Conservation (phyloP, 1,284 basidiomycete genomes). For the Pyrrhoderma lamaoense region DNA sequence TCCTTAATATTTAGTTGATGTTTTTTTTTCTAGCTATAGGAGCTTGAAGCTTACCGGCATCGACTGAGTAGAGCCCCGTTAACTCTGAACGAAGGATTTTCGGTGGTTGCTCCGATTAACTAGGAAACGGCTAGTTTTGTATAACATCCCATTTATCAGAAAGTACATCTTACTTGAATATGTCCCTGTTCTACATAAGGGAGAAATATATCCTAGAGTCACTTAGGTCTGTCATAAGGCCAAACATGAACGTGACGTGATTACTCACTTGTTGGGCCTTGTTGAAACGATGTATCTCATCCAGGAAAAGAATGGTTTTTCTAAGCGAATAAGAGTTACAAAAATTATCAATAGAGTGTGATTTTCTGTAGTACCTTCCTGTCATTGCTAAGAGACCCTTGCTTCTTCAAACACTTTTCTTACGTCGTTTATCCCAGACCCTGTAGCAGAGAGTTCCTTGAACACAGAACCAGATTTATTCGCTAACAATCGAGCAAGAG, state of each 20-base stretch:
- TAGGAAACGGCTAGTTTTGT: slow-evolving; percentile 24
- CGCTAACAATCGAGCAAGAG: slow-evolving; percentile 67
- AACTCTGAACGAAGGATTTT: slow-evolving; percentile 87
- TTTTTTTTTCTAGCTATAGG: not conserved
- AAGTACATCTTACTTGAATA: slow-evolving; percentile 45
- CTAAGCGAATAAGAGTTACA: slow-evolving; percentile 28
- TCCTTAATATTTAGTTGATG: not conserved
- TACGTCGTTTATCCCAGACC: slow-evolving; percentile 73
- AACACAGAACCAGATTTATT: slow-evolving; percentile 53
- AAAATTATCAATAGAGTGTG: slow-evolving; percentile 1
- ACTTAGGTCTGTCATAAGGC: slow-evolving; percentile 4
- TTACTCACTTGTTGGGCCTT: slow-evolving; percentile 66
- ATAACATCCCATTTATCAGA: slow-evolving; percentile 14
- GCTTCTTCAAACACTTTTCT: slow-evolving; percentile 78
- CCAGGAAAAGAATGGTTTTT: slow-evolving; percentile 70
- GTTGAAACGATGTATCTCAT: slow-evolving; percentile 88
- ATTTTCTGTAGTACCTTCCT: slow-evolving; percentile 40
- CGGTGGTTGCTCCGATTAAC: slow-evolving; percentile 86
- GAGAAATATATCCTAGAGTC: slow-evolving; percentile 62
- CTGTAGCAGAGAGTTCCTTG: slow-evolving; percentile 72
- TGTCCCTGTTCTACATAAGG: slow-evolving; percentile 76
- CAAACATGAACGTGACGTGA: not conserved
- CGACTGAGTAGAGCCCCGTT: slow-evolving; percentile 74
- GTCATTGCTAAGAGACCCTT: slow-evolving; percentile 62
- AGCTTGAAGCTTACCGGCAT: slow-evolving; percentile 51